A percentile compares a stretch with the other conserved stretches of the same genome.
Evolutionary conservation across 108 stramenopile species (phyloP).

Genomic region (Bacterosira constricta): DNA sequence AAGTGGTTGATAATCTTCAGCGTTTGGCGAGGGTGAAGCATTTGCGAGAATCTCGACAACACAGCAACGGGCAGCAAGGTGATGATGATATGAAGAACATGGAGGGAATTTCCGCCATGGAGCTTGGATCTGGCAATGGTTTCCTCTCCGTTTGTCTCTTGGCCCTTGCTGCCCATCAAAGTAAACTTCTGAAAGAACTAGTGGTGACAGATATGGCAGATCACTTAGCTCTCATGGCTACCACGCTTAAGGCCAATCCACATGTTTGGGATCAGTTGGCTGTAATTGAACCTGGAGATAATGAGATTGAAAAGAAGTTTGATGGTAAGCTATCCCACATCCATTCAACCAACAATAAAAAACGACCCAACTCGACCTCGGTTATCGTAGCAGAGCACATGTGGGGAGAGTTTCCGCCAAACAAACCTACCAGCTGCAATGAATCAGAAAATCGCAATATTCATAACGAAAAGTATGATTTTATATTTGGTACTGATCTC

Average conservation of each 20-base stretch:
- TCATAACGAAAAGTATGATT: slow-evolving; percentile 60
- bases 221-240: slow-evolving; percentile 65
- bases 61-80: slow-evolving; percentile 18
- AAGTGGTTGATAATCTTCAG: slow-evolving; percentile 14
- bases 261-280: slow-evolving; percentile 41
- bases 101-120: slow-evolving; percentile 50
- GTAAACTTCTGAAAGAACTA: slow-evolving; percentile 26
- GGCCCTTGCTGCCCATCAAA: slow-evolving; percentile 17
- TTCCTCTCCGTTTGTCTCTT: slow-evolving; percentile 72
- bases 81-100: slow-evolving; percentile 12
- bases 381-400: slow-evolving; percentile 46
- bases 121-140: slow-evolving; percentile 86
- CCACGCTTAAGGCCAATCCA: slow-evolving; percentile 56
- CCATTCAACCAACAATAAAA: background rate
- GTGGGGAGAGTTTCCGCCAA: slow-evolving; percentile 51
- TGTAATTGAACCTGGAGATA: background rate
- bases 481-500: slow-evolving; percentile 87
- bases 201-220: slow-evolving; percentile 74
- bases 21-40: slow-evolving; percentile 13
- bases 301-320: background rate
- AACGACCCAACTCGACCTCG: background rate
- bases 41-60: background rate
- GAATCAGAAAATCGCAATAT: background rate
- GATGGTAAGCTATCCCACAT: background rate
- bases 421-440: background rate